Evolutionary conservation across 2,329 filamentous ascomycete species (phyloP).

Genomic region (Sporothrix pallida): DNA sequence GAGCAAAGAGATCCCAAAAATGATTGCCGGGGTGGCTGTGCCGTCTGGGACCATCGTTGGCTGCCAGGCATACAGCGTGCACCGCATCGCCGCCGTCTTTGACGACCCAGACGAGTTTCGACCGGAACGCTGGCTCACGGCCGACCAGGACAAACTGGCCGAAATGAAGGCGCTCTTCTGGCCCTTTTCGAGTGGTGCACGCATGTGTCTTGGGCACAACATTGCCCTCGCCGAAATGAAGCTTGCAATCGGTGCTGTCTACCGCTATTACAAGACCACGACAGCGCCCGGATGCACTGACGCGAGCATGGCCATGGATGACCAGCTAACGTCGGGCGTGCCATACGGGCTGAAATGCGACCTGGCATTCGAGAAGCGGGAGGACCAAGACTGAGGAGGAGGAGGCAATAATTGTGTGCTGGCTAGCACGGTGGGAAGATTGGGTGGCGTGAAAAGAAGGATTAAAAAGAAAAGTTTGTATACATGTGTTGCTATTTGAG

Average conservation of each 20-base stretch:
- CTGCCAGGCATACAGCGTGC: slow-evolving; percentile 65
- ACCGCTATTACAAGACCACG: slow-evolving; percentile 61
- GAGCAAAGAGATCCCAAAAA: too few relatives aligned
- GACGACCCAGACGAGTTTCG: slow-evolving; percentile 76
- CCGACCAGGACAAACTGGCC: slow-evolving; percentile 58
- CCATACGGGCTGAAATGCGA: slow-evolving; percentile 64
- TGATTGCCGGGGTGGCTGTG: slow-evolving; percentile 41
- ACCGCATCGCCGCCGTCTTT: slow-evolving; percentile 71
- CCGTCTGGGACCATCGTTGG: slow-evolving; percentile 62
- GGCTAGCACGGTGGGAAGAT: too few relatives aligned
- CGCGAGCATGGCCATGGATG: slow-evolving; percentile 66
- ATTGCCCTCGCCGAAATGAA: slow-evolving; percentile 72
- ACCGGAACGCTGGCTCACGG: slow-evolving; percentile 77
- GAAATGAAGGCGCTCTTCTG: slow-evolving; percentile 70
- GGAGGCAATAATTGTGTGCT: too few relatives aligned
- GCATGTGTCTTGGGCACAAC: slow-evolving; percentile 67
- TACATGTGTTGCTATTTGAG: too few relatives aligned
- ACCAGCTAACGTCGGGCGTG: slow-evolving; percentile 69
- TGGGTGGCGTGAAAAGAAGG: too few relatives aligned
- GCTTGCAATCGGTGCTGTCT: slow-evolving; percentile 63
- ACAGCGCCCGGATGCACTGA: slow-evolving; percentile 59
- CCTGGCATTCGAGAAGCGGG: slow-evolving; percentile 49
- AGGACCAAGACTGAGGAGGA: too few relatives aligned
- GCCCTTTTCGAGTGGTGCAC: slow-evolving; percentile 67
- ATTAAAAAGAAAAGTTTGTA: too few relatives aligned